Base-by-base conservation (phyloP, 345 rosid genomes). In the Aurinia saxatilis region DNA sequence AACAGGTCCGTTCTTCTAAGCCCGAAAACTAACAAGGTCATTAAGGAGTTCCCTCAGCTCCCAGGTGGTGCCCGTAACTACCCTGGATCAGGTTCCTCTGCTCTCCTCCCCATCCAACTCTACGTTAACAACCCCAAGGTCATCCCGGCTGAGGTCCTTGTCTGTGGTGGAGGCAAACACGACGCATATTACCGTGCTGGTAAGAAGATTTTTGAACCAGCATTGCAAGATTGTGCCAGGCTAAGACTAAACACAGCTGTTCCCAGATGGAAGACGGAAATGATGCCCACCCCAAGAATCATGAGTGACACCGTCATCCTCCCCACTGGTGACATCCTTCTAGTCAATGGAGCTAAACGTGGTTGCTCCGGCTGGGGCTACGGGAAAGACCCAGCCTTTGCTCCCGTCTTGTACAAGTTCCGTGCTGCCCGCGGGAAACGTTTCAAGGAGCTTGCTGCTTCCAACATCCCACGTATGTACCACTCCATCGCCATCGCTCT, bases 301-400 rank as follows among this genome's bases (percentile, higher is more conserved):
- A 78, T 87, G 88, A 95, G 97, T 0, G 99, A 93, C 59, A 66
- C 81, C 68, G 74, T 80, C 17, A 34, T 82, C 60, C 84, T 93
- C 42, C 96, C 99, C 0, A 81, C 74, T 0, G 99, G 90, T 31
- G 95, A 87, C 15, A 50, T 85, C 3, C 77, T 93, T 7, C 30
- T 90, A 13, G 50, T 93, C 2, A 90, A 85, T 11, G 99, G 99
- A 3, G 97, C 83, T n/a, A 60, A 75, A 59, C 42, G 67, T 12
- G 96, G 96, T 1, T 66, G 85, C 10, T 76, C 96, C 0, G 97
- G 91, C 0, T 93, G 91, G 95, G 73, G 67, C 10, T 76, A 70
- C 1, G 97, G 95, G 0, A 73, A 83, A 5, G 88, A 85, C 17
- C 96, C 97, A 0, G 87, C 84, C 60, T 56, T 73, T n/a, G 10